Evolutionary conservation across 768 basidiomycete genomes (phyloP), one percentile per base, ranked within the genome.

Genomic region (Leccinum aurantiacum): DNA sequence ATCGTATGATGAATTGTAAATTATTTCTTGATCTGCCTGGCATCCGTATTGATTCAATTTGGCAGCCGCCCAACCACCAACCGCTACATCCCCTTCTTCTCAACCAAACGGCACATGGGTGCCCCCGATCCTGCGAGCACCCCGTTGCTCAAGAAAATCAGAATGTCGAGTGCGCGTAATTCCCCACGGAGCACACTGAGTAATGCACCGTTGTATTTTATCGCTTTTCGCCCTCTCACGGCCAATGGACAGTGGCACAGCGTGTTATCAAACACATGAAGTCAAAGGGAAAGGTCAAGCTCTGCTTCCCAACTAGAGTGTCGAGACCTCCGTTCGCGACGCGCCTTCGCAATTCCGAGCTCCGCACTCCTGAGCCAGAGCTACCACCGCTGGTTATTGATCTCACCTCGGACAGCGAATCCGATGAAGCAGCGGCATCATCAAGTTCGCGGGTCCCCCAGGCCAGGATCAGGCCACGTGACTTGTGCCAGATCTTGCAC

Each of bases 1-100:
- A 22, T 71, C 73, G 3, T 71, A 69, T 27, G 66, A 71, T 19
- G 64, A 64, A 51, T 63, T 62, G 74, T 75, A 11, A 56, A 54
- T 65, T 38, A 27, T 47, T 37, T n/a, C 7, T 49, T 38, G 29
- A 6, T 35, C 49, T 46, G 11, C 6, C 11, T 25, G 25, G 17
- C 19, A 5, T 25, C 38, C 10, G 44, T 50, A 24, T 52, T 70
- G 54, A 71, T 58, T 22, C 25, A 15, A 37, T 52, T 56, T 51
- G 52, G 17, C 51, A 71, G 70, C 29, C 25, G 62, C 38, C 27
- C 59, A 11, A 46, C 52, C 10, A 59, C 65, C 13, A 46, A 59
- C 24, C 37, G 24, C 22, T 29, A 54, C 7, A 22, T 31, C n/a
- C 41, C 55, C 25, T 0, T 47, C 47, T 49, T 57, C 56, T 62